Conservation (phyloP, 2,329 filamentous ascomycete genomes). For the Talaromyces sp. region DNA sequence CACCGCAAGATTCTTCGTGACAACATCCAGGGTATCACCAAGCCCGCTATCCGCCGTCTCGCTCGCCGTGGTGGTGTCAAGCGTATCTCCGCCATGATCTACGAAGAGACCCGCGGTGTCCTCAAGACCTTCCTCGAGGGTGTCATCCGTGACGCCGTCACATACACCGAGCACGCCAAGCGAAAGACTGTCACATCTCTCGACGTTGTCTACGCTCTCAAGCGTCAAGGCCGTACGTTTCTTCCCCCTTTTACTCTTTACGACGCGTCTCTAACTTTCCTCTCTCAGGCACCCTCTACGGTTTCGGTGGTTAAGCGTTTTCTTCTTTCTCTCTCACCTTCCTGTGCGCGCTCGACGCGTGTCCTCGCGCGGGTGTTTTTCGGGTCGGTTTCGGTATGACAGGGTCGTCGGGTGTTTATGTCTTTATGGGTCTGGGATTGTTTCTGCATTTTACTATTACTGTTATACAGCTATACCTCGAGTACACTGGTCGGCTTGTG, state of each 20-base stretch:
- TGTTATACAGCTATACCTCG: constrained; percentile 14
- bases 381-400: constrained; percentile 40
- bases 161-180: constrained; percentile 80
- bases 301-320: constrained; percentile 73
- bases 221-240: constrained; percentile 57
- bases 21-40: constrained; percentile 99
- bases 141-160: constrained; percentile 74
- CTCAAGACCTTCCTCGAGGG: constrained; percentile 79
- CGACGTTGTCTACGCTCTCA: constrained; percentile 60
- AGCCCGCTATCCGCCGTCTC: constrained; percentile 97
- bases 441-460: constrained; percentile 31
- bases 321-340: constrained; percentile 26
- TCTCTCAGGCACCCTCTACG: constrained; percentile 72
- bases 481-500: constrained; percentile 24
- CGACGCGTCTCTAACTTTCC: too few species aligned
- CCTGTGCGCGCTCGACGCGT: constrained; percentile 21
- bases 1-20: constrained; percentile 99
- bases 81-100: constrained; percentile 98
- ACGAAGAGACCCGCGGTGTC: constrained; percentile 76
- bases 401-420: constrained; percentile 41
- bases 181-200: constrained; percentile 55
- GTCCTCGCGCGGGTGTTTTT: constrained; percentile 31
- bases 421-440: constrained; percentile 38
- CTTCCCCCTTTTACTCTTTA: not conserved
- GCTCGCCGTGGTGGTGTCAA: constrained; percentile 99